These are phyloP conservation scores for Pythium periplocum DNA, from an alignment of 352 stramenopile species.

Conservation along the genomic window DNA sequence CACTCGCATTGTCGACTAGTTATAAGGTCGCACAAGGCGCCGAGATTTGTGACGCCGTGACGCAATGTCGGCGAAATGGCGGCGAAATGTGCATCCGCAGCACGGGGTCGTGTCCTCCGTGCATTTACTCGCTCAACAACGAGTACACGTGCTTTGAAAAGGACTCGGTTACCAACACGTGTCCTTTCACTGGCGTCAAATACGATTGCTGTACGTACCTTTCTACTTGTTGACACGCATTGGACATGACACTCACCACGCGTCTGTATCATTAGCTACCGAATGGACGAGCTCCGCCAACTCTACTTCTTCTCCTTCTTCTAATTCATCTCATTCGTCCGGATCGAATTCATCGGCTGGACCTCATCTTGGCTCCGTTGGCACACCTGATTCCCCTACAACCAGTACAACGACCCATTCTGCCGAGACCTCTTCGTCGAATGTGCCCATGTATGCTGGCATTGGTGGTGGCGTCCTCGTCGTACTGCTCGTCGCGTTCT, in stretches of 20 bases:
- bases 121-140: constrained; percentile 46
- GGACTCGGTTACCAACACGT: constrained; percentile 54
- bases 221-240: not conserved
- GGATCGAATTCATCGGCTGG: too few relatives aligned
- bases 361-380: too few relatives aligned
- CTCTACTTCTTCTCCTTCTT: too few relatives aligned
- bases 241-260: not conserved
- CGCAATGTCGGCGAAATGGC: constrained; percentile 10
- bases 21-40: not conserved
- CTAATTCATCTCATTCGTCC: too few relatives aligned
- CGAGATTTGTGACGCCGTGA: constrained; percentile 16
- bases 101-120: constrained; percentile 48
- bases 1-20: too few relatives aligned
- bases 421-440: constrained; percentile 1
- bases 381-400: not conserved
- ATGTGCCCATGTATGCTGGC: constrained; percentile 40
- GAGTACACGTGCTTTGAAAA: constrained; percentile 66
- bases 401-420: constrained; percentile 18
- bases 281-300: too few relatives aligned
- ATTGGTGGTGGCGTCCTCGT: constrained; percentile 51
- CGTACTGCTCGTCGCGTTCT: constrained; percentile 30
- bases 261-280: too few relatives aligned
- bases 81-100: constrained; percentile 15
- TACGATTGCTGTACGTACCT: constrained; percentile 67
- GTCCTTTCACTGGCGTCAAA: constrained; percentile 53